These are phyloP conservation scores for Aspergillus wentii DNA, from an alignment of 495 filamentous ascomycete genomes.

Conservation along the genomic window DNA sequence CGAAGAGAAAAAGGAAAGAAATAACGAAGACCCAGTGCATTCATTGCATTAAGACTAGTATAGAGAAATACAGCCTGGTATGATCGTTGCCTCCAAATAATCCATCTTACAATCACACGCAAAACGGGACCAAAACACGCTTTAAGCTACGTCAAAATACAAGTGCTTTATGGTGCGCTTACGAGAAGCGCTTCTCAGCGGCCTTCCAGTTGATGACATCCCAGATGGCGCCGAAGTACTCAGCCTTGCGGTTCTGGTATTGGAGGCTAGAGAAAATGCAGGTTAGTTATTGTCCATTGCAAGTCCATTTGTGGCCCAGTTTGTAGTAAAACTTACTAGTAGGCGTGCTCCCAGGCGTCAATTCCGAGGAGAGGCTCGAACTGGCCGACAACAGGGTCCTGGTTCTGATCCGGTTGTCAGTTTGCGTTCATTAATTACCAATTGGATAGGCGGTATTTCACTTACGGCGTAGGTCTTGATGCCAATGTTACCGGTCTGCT, in stretches of 20 bases:
- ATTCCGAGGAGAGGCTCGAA: conserved; percentile 85
- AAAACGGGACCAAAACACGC: conserved; percentile 4
- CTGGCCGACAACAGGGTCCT: conserved; percentile 88
- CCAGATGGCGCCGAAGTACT: conserved; percentile 97
- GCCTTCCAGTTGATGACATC: conserved; percentile 98
- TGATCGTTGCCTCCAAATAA: no score
- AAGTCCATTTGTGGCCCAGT: neutral
- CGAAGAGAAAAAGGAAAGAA: neutral
- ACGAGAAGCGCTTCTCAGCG: conserved; percentile 75
- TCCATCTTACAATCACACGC: no score
- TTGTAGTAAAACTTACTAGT: conserved; percentile 47
- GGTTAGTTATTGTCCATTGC: conserved; percentile 36
- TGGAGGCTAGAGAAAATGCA: conserved; percentile 61
- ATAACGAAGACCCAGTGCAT: neutral
- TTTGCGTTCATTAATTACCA: neutral
- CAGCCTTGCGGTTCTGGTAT: conserved; percentile 98
- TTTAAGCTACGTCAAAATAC: conserved; percentile 3
- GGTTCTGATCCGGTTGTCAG: conserved; percentile 54
- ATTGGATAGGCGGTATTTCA: conserved; percentile 1
- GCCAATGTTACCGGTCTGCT: conserved; percentile 62
- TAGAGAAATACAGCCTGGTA: conserved; percentile 8
- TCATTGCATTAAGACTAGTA: conserved; percentile 4
- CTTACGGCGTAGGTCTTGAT: conserved; percentile 73
- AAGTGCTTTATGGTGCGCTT: conserved; percentile 4
- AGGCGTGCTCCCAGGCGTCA: conserved; percentile 96